Conservation (phyloP, 306 rosid species). For the Pyrus betulifolia region DNA sequence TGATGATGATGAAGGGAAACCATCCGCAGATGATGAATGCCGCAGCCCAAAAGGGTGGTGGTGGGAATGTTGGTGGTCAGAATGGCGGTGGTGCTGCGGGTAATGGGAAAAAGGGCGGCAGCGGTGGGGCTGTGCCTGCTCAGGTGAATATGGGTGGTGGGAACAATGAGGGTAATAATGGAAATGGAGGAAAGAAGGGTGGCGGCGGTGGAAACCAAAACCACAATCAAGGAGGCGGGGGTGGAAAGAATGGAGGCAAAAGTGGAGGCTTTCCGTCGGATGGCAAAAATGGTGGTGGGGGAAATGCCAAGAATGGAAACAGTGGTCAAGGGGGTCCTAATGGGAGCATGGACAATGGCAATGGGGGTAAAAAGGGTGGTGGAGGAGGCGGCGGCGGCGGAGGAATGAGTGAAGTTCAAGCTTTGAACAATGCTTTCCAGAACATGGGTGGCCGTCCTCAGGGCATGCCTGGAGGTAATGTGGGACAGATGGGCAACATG, state of each 20-base stretch:
- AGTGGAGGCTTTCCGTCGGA: constrained; percentile 14
- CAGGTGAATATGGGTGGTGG: constrained; percentile 28
- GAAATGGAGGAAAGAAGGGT: constrained; percentile 41
- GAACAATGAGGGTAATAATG: constrained; percentile 26
- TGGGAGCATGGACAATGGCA: constrained; percentile 14
- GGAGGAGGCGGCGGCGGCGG: constrained; percentile 2
- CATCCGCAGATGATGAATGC: constrained; percentile 38
- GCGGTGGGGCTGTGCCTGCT: constrained; percentile 21
- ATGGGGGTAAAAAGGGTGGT: constrained; percentile 30
- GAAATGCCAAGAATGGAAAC: constrained; percentile 13
- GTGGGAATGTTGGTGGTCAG: constrained; percentile 22
- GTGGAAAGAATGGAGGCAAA: constrained; percentile 29
- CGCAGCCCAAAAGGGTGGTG: constrained; percentile 34
- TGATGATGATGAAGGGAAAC: constrained; percentile 40
- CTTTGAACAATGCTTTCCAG: constrained; percentile 25
- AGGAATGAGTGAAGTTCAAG: constrained; percentile 26
- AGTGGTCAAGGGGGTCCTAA: constrained; percentile 17
- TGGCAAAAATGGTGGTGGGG: constrained; percentile 21
- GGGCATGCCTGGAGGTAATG: constrained; percentile 32
- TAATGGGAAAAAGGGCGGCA: constrained; percentile 11
- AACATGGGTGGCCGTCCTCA: constrained; percentile 38
- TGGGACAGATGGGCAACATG: constrained; percentile 16
- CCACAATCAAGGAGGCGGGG: constrained; percentile 26
- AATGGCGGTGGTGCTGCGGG: constrained; percentile 25
- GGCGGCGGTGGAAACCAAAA: constrained; percentile 26